Evolutionary conservation across 2,329 filamentous ascomycete species (phyloP).

Genomic region (Endoconidiophora polonica): DNA sequence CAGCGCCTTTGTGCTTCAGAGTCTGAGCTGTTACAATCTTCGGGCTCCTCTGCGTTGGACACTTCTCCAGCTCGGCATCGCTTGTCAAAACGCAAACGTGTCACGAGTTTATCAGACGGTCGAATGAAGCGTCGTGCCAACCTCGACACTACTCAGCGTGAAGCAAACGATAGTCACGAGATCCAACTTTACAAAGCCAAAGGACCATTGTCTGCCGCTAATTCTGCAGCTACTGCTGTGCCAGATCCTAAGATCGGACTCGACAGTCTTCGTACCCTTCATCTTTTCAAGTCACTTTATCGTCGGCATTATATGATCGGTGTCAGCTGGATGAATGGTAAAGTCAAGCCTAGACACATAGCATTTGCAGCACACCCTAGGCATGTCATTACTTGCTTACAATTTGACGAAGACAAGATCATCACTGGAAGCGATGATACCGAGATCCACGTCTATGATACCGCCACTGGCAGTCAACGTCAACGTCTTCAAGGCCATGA

Average conservation of each 20-base stretch:
- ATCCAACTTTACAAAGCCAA: constrained; percentile 39
- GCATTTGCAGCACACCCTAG: constrained; percentile 85
- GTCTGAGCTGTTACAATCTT: constrained; percentile 24
- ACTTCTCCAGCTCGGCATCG: constrained; percentile 14
- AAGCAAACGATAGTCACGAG: too few relatives aligned
- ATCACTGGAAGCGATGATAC: constrained; percentile 95
- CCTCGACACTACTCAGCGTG: constrained; percentile 19
- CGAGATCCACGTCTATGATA: constrained; percentile 95
- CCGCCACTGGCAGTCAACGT: constrained; percentile 73
- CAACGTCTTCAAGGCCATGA: constrained; percentile 84
- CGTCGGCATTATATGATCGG: constrained; percentile 82
- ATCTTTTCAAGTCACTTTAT: constrained; percentile 93
- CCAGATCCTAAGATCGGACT: constrained; percentile 69
- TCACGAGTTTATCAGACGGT: constrained; percentile 21
- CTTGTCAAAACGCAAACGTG: constrained; percentile 34
- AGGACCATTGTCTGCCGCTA: constrained; percentile 74
- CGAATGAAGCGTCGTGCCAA: constrained; percentile 36
- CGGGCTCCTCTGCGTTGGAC: background rate
- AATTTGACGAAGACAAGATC: constrained; percentile 97
- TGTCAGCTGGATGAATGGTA: constrained; percentile 78
- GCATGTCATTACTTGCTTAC: constrained; percentile 92
- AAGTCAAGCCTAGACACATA: constrained; percentile 72
- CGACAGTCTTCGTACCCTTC: constrained; percentile 61
- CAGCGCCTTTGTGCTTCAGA: constrained; percentile 36
- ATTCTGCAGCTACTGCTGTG: constrained; percentile 65